phyloP scores from a whole-genome alignment of 495 filamentous ascomycete species.

The Talaromyces wortmannii region DNA sequence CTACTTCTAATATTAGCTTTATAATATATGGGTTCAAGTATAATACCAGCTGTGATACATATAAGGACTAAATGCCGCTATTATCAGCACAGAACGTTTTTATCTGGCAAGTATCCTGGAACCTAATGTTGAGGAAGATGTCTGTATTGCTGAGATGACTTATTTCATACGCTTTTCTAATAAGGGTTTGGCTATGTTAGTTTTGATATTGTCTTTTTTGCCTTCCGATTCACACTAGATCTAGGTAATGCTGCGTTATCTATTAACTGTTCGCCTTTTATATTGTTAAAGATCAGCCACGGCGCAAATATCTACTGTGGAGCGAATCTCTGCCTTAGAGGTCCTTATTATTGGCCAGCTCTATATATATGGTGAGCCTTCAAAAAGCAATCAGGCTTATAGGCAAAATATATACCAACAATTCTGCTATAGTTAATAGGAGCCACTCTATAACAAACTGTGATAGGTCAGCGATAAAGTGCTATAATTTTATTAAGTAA shows the following conservation, averaged over 20 bases:
- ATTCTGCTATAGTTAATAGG: not conserved
- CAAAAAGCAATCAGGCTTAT: not conserved
- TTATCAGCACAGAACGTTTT: too few relatives aligned
- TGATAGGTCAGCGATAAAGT: not conserved
- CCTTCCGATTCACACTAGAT: not conserved
- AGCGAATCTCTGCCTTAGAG: too few relatives aligned
- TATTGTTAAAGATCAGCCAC: not conserved
- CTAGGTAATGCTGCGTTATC: not conserved
- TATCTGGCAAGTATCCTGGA: too few relatives aligned
- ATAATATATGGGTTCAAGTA: too few relatives aligned
- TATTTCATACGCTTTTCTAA: not conserved
- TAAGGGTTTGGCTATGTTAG: not conserved
- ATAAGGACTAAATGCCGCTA: too few relatives aligned
- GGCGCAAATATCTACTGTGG: too few relatives aligned
- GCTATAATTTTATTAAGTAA: not conserved
- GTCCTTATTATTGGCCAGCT: too few relatives aligned
- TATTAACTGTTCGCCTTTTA: not conserved
- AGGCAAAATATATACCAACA: not conserved
- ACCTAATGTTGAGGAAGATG: too few relatives aligned
- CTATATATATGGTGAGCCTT: too few relatives aligned
- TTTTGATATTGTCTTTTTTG: not conserved
- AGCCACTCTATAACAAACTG: not conserved
- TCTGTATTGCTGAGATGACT: not conserved
- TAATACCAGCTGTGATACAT: too few relatives aligned
- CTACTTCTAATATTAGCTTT: too few relatives aligned